Conservation (phyloP, 345 rosid genomes). For the Rhizophora mangle region DNA sequence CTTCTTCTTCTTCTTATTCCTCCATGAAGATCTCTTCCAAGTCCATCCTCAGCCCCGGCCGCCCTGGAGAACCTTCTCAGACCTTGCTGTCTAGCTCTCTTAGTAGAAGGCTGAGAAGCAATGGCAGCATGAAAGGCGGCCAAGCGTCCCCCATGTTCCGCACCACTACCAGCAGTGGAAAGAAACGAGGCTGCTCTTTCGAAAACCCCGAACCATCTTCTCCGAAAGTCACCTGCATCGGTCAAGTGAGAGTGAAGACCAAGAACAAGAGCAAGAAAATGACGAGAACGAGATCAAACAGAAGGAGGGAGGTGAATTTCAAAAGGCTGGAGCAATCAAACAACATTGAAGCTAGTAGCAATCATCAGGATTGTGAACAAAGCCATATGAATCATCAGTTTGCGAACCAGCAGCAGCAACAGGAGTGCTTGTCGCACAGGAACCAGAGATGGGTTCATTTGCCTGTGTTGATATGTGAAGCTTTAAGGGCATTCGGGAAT, state of each 20-base stretch:
- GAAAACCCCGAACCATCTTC: conserved; percentile 90
- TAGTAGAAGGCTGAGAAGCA: conserved; percentile 65
- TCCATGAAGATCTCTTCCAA: conserved; percentile 90
- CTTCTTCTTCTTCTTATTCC: conserved; percentile 59
- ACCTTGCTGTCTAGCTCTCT: conserved; percentile 80
- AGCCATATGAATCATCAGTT: neutral
- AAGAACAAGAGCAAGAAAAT: conserved; percentile 84
- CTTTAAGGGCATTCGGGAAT: conserved; percentile 69
- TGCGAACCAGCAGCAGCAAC: conserved; percentile 23
- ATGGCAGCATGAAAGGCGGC: conserved; percentile 75
- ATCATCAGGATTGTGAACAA: conserved; percentile 1
- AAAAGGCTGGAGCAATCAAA: conserved; percentile 43
- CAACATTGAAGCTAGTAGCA: neutral
- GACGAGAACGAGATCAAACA: conserved; percentile 51
- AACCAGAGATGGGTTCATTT: conserved; percentile 84
- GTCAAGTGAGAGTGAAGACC: conserved; percentile 95
- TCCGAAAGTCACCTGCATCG: conserved; percentile 97
- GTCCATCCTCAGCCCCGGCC: conserved; percentile 74
- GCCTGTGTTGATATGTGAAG: conserved; percentile 78
- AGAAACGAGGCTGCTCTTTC: conserved; percentile 60
- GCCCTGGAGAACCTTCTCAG: conserved; percentile 54
- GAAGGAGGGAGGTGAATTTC: conserved; percentile 65
- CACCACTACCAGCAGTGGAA: conserved; percentile 26
- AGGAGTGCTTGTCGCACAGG: conserved; percentile 47
- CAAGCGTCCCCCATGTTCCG: conserved; percentile 90